phyloP scores from a whole-genome alignment of 1,284 basidiomycete species.

The Pseudozyma tsukubaensis region DNA sequence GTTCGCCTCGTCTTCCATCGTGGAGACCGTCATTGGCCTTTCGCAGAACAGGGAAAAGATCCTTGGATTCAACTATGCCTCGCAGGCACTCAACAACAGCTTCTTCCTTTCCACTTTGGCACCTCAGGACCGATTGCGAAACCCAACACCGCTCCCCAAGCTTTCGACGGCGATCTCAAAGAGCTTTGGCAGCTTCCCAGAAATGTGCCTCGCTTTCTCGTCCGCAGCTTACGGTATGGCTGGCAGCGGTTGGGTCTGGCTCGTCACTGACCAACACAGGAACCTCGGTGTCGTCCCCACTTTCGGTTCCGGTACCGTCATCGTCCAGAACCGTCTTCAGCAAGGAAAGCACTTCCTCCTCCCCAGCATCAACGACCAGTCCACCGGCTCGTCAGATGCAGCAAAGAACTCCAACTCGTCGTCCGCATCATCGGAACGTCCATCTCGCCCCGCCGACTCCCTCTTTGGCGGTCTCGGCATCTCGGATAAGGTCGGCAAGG shows the following conservation, averaged over 20 bases:
- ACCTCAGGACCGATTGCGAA: slow-evolving; percentile 39
- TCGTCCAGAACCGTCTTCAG: slow-evolving; percentile 73
- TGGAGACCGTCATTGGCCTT: slow-evolving; percentile 80
- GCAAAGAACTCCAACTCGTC: slow-evolving; percentile 52
- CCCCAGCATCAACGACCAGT: slow-evolving; percentile 58
- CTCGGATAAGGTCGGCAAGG: slow-evolving; percentile 71
- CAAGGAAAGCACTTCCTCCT: slow-evolving; percentile 50
- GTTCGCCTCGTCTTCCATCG: slow-evolving; percentile 75
- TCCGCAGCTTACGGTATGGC: slow-evolving; percentile 81
- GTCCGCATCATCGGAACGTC: slow-evolving; percentile 48
- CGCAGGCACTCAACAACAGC: slow-evolving; percentile 90
- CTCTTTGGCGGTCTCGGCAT: slow-evolving; percentile 40
- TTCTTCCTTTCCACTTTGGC: slow-evolving; percentile 86
- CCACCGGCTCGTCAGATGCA: slow-evolving; percentile 24
- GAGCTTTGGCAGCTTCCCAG: slow-evolving; percentile 77
- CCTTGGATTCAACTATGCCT: slow-evolving; percentile 90
- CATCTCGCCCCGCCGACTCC: slow-evolving; percentile 26
- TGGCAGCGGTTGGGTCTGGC: slow-evolving; percentile 86
- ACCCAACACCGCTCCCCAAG: slow-evolving; percentile 41
- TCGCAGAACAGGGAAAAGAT: slow-evolving; percentile 76
- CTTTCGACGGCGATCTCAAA: slow-evolving; percentile 72
- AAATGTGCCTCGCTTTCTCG: slow-evolving; percentile 81
- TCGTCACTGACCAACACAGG: slow-evolving; percentile 78
- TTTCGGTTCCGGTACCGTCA: slow-evolving; percentile 87
- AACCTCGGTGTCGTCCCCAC: slow-evolving; percentile 82